These are phyloP conservation scores for Xylaria sp. DNA, from an alignment of 495 filamentous ascomycete genomes.

Conservation along the genomic window DNA sequence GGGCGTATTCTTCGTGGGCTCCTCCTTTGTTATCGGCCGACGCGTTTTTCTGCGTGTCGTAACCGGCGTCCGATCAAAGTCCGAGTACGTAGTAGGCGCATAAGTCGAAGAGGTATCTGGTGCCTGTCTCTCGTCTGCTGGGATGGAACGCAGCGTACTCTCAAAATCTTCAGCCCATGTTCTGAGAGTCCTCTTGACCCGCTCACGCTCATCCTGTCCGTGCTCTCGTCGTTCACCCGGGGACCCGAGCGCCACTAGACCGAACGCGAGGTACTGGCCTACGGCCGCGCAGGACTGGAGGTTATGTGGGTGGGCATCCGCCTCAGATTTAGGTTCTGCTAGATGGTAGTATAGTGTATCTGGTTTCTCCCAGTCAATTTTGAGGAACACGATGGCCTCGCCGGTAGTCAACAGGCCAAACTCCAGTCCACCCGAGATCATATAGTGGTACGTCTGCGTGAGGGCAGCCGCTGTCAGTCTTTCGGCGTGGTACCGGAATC, in stretches of 20 bases:
- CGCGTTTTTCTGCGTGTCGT: slow-evolving; percentile 7
- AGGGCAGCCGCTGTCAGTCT: slow-evolving; percentile 45
- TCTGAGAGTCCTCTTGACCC: slow-evolving; percentile 8
- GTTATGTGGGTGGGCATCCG: slow-evolving; percentile 13
- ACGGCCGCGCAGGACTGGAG: slow-evolving; percentile 46
- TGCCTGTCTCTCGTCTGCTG: slow-evolving; percentile 8
- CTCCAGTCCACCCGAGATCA: slow-evolving; percentile 48
- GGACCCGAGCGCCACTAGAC: slow-evolving; percentile 36
- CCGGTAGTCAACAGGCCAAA: slow-evolving; percentile 52
- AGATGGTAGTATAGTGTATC: slow-evolving; percentile 35
- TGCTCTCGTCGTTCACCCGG: slow-evolving; percentile 19
- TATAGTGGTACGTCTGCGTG: slow-evolving; percentile 55
- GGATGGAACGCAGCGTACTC: slow-evolving; percentile 22
- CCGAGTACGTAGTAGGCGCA: slow-evolving; percentile 24
- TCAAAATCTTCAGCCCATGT: slow-evolving; percentile 28
- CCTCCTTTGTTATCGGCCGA: neutral
- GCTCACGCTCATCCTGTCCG: slow-evolving; percentile 27
- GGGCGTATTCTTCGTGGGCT: neutral
- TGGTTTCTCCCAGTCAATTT: slow-evolving; percentile 44
- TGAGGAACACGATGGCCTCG: slow-evolving; percentile 54
- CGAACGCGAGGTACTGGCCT: slow-evolving; percentile 51
- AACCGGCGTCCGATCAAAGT: slow-evolving; percentile 19
- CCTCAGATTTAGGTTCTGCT: slow-evolving; percentile 30
- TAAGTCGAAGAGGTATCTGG: slow-evolving; percentile 21
- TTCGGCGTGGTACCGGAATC: slow-evolving; percentile 43